These are phyloP conservation scores for Camellia oleifera DNA, from an alignment of 179 eudicot species.

Conservation along the genomic window DNA sequence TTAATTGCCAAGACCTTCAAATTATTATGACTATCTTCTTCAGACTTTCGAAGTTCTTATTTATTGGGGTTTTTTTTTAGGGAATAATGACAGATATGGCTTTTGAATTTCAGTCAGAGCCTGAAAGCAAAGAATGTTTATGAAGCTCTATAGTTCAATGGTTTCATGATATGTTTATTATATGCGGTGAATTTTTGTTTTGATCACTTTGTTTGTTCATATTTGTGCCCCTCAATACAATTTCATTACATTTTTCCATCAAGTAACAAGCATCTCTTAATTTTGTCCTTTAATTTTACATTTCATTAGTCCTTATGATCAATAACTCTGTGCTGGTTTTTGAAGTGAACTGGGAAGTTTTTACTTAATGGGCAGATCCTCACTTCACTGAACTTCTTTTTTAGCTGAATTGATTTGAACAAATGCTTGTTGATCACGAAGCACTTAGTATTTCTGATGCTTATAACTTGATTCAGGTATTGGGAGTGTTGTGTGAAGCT, in stretches of 20 bases:
- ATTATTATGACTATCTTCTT: background rate
- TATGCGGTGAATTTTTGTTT: background rate
- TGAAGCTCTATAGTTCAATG: background rate
- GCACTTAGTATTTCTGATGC: background rate
- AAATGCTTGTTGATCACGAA: background rate
- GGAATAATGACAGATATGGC: background rate
- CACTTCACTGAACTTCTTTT: background rate
- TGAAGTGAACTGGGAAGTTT: background rate
- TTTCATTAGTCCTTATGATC: background rate
- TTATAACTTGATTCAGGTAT: constrained; percentile 37
- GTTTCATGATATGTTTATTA: background rate
- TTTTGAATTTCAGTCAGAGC: background rate
- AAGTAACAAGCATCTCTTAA: background rate
- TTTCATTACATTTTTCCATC: background rate
- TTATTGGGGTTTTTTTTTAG: background rate
- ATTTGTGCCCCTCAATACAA: background rate
- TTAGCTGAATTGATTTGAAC: background rate
- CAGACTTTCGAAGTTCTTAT: background rate
- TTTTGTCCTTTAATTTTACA: background rate
- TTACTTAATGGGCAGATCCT: background rate
- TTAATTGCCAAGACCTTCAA: background rate
- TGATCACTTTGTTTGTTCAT: background rate
- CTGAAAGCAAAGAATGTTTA: background rate
- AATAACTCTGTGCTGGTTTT: background rate
- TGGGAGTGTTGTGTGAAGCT: constrained; percentile 81